A percentile compares a stretch with the other conserved stretches of the same genome.
Evolutionary conservation across 2,329 filamentous ascomycete species (phyloP).

Genomic region (Penicillium nordicum): DNA sequence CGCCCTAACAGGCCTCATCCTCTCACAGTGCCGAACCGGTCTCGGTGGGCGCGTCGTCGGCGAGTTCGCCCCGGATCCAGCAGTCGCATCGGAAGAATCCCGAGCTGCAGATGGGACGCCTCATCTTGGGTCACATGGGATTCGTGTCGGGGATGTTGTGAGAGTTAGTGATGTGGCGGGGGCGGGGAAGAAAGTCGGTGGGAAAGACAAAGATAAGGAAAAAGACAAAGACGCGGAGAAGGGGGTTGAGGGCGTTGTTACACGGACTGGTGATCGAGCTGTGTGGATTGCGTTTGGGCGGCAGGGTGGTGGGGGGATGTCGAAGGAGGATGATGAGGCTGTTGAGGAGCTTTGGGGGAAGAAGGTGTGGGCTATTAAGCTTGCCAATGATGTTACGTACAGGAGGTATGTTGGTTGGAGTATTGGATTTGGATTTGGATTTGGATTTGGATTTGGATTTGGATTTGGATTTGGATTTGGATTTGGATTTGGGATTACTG

Average conservation of each 20-base stretch:
- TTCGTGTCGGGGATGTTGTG: slow-evolving; percentile 49
- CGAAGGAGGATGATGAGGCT: slow-evolving; percentile 43
- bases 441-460: too few species aligned
- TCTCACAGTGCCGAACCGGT: slow-evolving; percentile 77
- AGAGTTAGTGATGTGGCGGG: slow-evolving; percentile 40
- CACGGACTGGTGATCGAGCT: slow-evolving; percentile 41
- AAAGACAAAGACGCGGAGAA: slow-evolving; percentile 30
- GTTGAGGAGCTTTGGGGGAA: slow-evolving; percentile 51
- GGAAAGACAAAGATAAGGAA: slow-evolving; percentile 35
- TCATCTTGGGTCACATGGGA: slow-evolving; percentile 45
- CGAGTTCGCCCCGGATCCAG: slow-evolving; percentile 71
- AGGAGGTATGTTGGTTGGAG: slow-evolving; percentile 48
- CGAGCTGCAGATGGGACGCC: slow-evolving; percentile 37
- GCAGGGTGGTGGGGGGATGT: slow-evolving; percentile 32
- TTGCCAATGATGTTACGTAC: slow-evolving; percentile 65
- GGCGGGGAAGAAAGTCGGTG: slow-evolving; percentile 25
- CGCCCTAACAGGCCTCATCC: slow-evolving; percentile 52
- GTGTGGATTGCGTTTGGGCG: slow-evolving; percentile 47
- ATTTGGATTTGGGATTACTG: not conserved
- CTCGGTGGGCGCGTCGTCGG: slow-evolving; percentile 87
- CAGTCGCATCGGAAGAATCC: slow-evolving; percentile 53
- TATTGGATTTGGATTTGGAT: not conserved
- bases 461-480: too few species aligned
- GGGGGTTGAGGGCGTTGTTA: slow-evolving; percentile 47
- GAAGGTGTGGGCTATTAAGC: slow-evolving; percentile 63